Percentiles rank a stretch among this genome's conserved stretches.
These are phyloP conservation scores for Podospora australis DNA, from an alignment of 495 filamentous ascomycete genomes.

Conservation along the genomic window DNA sequence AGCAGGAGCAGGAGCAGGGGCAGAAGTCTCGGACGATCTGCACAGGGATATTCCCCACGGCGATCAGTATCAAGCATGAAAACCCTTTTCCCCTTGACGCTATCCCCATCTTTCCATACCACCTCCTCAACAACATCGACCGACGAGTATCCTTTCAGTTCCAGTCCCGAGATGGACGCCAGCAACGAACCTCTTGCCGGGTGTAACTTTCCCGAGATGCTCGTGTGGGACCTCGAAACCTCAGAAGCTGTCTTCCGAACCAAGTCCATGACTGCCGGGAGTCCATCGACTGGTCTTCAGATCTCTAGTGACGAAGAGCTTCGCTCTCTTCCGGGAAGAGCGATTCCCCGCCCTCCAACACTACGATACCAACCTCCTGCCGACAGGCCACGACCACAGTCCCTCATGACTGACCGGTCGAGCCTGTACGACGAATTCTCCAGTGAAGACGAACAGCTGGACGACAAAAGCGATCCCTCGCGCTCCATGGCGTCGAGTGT, in stretches of 20 bases:
- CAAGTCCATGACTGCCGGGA: constrained; percentile 37
- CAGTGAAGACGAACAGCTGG: constrained; percentile 1
- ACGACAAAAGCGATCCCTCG: constrained; percentile 3
- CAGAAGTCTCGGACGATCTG: constrained; percentile 14
- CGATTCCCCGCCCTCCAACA: constrained; percentile 7
- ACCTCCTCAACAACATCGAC: neutral
- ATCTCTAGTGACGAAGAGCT: constrained; percentile 16
- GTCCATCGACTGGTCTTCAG: constrained; percentile 25
- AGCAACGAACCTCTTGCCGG: constrained; percentile 20
- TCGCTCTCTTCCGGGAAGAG: constrained; percentile 11
- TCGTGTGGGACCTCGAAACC: constrained; percentile 35
- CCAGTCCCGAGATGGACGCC: constrained; percentile 10
- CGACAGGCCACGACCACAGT: neutral
- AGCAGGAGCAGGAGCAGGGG: neutral
- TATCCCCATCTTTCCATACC: constrained; percentile 4
- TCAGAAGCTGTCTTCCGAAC: constrained; percentile 34
- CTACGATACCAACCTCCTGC: neutral
- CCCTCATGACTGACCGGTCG: neutral
- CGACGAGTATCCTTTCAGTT: neutral
- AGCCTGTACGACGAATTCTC: neutral
- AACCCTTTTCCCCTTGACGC: constrained; percentile 11
- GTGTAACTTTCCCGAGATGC: constrained; percentile 39
- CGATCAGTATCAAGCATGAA: constrained; percentile 20
- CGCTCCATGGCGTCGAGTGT: constrained; percentile 19
- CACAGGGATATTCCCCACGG: constrained; percentile 22